These are phyloP conservation scores for Shiraia sp. DNA, from an alignment of 2,329 filamentous ascomycete species.

Conservation along the genomic window DNA sequence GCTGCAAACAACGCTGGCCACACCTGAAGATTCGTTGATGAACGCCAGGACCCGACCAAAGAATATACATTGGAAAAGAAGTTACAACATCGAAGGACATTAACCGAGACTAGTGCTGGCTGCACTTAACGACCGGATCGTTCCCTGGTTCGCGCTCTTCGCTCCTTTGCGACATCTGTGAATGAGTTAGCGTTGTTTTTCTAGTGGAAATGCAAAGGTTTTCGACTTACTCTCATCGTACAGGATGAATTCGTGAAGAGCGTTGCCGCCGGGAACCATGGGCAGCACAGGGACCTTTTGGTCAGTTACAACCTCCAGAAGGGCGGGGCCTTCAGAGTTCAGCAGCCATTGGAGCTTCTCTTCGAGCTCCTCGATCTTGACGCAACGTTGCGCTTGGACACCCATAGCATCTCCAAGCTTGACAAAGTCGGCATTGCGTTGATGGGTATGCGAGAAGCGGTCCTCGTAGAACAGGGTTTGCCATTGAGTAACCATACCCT, in stretches of 20 bases:
- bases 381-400: conserved; percentile 72
- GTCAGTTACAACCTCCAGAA: conserved; percentile 91
- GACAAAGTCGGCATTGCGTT: conserved; percentile 93
- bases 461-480: conserved; percentile 97
- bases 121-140: conserved; percentile 29
- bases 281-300: conserved; percentile 91
- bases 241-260: conserved; percentile 88
- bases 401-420: conserved; percentile 92
- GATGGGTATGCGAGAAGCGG: conserved; percentile 89
- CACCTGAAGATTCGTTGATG: no score
- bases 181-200: conserved; percentile 7
- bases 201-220: no score
- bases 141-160: conserved; percentile 35
- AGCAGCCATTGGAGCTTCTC: conserved; percentile 87
- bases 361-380: conserved; percentile 75
- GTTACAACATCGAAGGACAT: neutral
- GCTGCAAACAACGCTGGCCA: no score
- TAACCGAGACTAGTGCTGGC: neutral
- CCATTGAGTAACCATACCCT: conserved; percentile 99
- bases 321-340: conserved; percentile 79
- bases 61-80: conserved; percentile 5
- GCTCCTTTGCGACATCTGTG: conserved; percentile 27
- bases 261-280: conserved; percentile 90
- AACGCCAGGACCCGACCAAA: neutral
- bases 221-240: conserved; percentile 75